These are phyloP conservation scores for Chamaecyparis obtusa DNA, from an alignment of 75 land plant species.

Conservation along the genomic window DNA sequence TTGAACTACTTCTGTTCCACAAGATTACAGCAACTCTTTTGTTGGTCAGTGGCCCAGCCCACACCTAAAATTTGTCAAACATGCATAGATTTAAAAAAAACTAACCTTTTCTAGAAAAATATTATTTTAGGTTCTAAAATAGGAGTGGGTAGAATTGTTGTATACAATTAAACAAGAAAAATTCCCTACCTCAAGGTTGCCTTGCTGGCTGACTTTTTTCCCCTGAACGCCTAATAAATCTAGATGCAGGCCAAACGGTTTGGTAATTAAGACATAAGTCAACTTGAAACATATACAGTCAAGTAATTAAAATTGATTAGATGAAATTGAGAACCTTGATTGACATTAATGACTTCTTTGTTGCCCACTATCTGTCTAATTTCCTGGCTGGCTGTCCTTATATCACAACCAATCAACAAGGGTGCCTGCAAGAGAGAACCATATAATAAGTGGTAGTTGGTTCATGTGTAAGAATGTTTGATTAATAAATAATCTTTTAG, in stretches of 20 bases:
- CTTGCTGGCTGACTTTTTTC: slow-evolving; percentile 48
- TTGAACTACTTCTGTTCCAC: slow-evolving; percentile 59
- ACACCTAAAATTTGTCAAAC: slow-evolving; percentile 43
- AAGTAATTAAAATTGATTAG: background rate
- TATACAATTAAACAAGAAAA: background rate
- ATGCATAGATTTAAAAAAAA: background rate
- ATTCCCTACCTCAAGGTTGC: slow-evolving; percentile 42
- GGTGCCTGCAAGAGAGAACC: slow-evolving; percentile 64
- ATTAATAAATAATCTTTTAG: background rate
- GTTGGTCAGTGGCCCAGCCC: slow-evolving; percentile 71
- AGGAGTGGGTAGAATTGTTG: background rate
- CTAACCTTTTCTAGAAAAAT: background rate
- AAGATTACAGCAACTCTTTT: slow-evolving; percentile 46
- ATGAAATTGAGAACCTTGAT: slow-evolving; percentile 62
- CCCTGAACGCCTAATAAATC: slow-evolving; percentile 76
- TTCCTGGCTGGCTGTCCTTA: slow-evolving; percentile 52
- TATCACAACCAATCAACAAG: slow-evolving; percentile 85
- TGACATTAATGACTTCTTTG: slow-evolving; percentile 80
- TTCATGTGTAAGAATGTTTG: background rate
- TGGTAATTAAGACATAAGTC: background rate
- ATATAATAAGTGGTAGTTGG: background rate
- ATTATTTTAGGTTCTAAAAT: background rate
- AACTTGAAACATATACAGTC: background rate
- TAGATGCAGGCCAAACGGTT: slow-evolving; percentile 12
- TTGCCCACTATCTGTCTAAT: slow-evolving; percentile 56